A percentile compares a stretch with the other conserved stretches of the same genome.
Conservation (phyloP, 345 rosid species). For the Acer saccharum region DNA sequence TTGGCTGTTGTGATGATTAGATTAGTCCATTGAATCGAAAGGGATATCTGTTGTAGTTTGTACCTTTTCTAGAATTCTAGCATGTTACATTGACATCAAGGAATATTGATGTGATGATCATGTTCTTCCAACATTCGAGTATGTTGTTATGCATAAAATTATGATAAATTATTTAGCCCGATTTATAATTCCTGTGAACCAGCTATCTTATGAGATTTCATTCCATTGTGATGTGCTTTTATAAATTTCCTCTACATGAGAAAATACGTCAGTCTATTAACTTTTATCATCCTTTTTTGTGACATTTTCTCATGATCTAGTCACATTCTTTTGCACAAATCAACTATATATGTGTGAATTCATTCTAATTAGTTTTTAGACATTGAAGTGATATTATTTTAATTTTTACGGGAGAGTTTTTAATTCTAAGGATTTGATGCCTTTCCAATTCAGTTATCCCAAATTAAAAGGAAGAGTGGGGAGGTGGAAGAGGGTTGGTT, state of each 20-base stretch:
- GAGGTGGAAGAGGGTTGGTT: neutral
- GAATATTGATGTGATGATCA: neutral
- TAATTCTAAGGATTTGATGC: neutral
- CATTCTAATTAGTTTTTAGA: no score
- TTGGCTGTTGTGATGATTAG: neutral
- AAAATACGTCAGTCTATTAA: neutral
- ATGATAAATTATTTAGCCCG: neutral
- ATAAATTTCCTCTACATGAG: neutral
- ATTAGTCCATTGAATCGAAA: neutral
- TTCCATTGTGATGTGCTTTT: neutral
- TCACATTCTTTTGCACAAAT: neutral
- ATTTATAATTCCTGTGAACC: neutral
- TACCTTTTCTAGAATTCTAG: no score
- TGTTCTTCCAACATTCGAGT: neutral
- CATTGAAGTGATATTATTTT: neutral
- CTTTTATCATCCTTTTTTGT: neutral
- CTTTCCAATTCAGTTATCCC: neutral
- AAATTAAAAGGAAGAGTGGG: neutral
- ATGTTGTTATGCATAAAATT: neutral
- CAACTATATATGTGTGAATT: neutral
- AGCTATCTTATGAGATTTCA: neutral
- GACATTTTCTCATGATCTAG: neutral
- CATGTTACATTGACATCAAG: neutral
- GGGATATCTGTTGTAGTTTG: neutral
- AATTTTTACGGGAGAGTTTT: neutral